phyloP scores from a whole-genome alignment of 208 protist genomes.

The Leishmania martiniquensis region DNA sequence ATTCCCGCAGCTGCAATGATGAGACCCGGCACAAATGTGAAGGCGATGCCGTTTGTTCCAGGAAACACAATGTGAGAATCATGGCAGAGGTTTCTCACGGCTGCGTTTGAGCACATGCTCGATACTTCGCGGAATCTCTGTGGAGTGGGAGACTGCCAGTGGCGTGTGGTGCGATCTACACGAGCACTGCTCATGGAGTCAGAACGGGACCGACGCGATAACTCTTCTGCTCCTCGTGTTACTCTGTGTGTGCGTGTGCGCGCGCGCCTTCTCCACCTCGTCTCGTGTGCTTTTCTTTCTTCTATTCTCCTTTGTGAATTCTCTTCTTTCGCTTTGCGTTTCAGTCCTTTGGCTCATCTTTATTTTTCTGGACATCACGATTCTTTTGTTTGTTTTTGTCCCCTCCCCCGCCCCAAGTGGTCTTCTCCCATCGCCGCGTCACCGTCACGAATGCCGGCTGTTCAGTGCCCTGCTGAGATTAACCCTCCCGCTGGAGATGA shows the following conservation, averaged over 20 bases:
- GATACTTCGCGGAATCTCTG: neutral
- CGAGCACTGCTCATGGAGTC: neutral
- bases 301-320: slow-evolving; percentile 1
- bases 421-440: neutral
- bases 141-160: neutral
- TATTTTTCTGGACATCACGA: slow-evolving; percentile 1
- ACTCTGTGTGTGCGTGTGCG: neutral
- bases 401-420: too few relatives aligned
- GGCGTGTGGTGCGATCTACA: neutral
- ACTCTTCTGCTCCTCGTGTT: neutral
- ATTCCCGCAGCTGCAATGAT: slow-evolving; percentile 19
- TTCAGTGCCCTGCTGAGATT: neutral
- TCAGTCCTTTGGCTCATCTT: slow-evolving; percentile 3
- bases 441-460: neutral
- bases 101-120: neutral
- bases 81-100: too few relatives aligned
- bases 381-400: slow-evolving; percentile 18
- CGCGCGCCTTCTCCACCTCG: too few relatives aligned
- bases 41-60: slow-evolving; percentile 73
- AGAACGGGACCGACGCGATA: neutral
- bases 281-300: neutral
- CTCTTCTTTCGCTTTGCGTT: too few relatives aligned
- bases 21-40: slow-evolving; percentile 64
- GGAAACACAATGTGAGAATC: slow-evolving; percentile 23
- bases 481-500: neutral